Base-by-base conservation (phyloP, 2,329 filamentous ascomycete species). In the Amauroascus verrucosus region DNA sequence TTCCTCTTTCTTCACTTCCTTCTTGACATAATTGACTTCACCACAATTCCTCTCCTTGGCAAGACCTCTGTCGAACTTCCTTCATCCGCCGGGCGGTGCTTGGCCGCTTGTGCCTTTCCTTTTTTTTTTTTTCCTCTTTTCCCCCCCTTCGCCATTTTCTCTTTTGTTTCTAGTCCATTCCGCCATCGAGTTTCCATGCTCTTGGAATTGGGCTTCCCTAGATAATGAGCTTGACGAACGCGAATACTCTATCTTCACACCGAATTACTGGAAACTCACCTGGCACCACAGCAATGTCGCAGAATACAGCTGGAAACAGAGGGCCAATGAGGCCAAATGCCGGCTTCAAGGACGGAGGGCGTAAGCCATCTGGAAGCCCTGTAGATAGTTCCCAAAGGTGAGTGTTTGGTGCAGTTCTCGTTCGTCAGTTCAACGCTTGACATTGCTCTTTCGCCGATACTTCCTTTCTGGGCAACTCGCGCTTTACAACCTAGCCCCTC, bases 301-400 rank as follows among this genome's bases (percentile, higher is more conserved):
- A 68, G 50, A 70, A 65, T 58, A 56, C 69, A 54, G 59, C 64
- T 57, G 64, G 64, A 59, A 64, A 63, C 57, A 67, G 72, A 57
- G 65, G 72, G 58, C 72, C 75, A 56, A 65, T 77, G 64, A 77
- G 78, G 64, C 72, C 75, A 62, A 74, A 64, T 64, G 66, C 72
- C 56, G 69, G 67, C 59, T 71, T 69, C 56, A 80, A 78, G 67
- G 70, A 80, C 65, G 70, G 68, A 57, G 69, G 71, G 64, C 76
- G 78, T 66, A 78, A 78, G 67, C 77, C 78, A 63, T 70, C 75
- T 59, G 74, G 70, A 54, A 80, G 76, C 64, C 77, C 78, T 57
- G 70, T 75, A 44, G 77, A 80, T 63, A 73, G 68, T 58, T 71
- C 67, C 61, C 74, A 77, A 65, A 77, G 75, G 78, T 81, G 74